Evolutionary conservation across 441 rosid genomes (phyloP).

Genomic region (Pelargonium myrrhifolium): DNA sequence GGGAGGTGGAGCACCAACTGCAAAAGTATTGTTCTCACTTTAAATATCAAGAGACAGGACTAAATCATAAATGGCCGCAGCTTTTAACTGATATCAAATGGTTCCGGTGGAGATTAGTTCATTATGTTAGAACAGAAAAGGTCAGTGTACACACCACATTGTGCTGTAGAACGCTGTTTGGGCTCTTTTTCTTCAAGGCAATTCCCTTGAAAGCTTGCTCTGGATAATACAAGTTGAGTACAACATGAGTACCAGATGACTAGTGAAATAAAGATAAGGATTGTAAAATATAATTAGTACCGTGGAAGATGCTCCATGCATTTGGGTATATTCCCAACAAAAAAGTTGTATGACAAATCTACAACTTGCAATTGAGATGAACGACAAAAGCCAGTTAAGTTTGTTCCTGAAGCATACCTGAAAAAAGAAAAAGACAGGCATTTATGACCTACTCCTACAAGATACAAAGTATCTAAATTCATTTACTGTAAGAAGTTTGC

Average conservation of each 20-base stretch:
- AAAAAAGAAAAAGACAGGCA: slow-evolving; percentile 12
- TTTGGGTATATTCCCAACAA: slow-evolving; percentile 71
- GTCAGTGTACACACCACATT: slow-evolving; percentile 46
- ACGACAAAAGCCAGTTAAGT: slow-evolving; percentile 55
- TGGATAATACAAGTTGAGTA: slow-evolving; percentile 23
- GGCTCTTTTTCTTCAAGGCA: slow-evolving; percentile 59
- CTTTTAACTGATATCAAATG: slow-evolving; percentile 6
- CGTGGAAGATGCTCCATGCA: slow-evolving; percentile 67
- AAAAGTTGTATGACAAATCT: slow-evolving; percentile 80
- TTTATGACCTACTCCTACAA: not conserved
- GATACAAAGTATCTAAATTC: not conserved
- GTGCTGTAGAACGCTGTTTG: slow-evolving; percentile 56
- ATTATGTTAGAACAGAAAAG: not conserved
- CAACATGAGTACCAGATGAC: slow-evolving; percentile 17
- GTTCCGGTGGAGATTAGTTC: not conserved
- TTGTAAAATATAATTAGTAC: slow-evolving; percentile 30
- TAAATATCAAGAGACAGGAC: slow-evolving; percentile 7
- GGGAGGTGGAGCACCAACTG: slow-evolving; percentile 43
- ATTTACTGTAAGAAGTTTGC: not conserved
- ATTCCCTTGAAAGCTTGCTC: slow-evolving; percentile 87
- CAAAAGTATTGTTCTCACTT: slow-evolving; percentile 14
- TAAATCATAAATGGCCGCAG: slow-evolving; percentile 8
- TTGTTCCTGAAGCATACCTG: slow-evolving; percentile 60
- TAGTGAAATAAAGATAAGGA: slow-evolving; percentile 2
- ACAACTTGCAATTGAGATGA: slow-evolving; percentile 60